phyloP scores from a whole-genome alignment of 1,284 basidiomycete species.

The Tranzscheliella williamsii region DNA sequence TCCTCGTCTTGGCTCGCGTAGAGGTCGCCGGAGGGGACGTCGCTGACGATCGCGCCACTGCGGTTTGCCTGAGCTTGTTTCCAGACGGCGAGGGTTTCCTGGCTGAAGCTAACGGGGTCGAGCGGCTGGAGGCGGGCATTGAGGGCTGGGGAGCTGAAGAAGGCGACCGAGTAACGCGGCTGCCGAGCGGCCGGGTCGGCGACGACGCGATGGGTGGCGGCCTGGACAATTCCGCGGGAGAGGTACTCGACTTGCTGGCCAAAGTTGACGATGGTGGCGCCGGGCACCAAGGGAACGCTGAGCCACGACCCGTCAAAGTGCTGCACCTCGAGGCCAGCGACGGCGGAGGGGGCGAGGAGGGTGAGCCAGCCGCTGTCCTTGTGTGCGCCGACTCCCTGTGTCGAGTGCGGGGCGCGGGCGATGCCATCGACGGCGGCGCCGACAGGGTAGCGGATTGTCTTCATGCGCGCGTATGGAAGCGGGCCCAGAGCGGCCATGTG shows the following conservation, averaged over 20 bases:
- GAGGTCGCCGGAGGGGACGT: slow-evolving; percentile 43
- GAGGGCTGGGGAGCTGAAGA: slow-evolving; percentile 44
- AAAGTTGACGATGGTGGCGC: slow-evolving; percentile 47
- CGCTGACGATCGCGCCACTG: slow-evolving; percentile 13
- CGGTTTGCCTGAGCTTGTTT: slow-evolving; percentile 13
- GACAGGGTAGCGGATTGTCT: slow-evolving; percentile 48
- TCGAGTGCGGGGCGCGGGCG: slow-evolving; percentile 13
- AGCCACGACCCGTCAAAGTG: slow-evolving; percentile 44
- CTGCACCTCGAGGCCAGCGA: slow-evolving; percentile 46
- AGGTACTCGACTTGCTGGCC: slow-evolving; percentile 54
- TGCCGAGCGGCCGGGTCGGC: slow-evolving; percentile 5
- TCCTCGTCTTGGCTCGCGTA: slow-evolving; percentile 24
- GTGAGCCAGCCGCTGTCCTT: slow-evolving; percentile 54
- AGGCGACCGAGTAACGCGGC: slow-evolving; percentile 35
- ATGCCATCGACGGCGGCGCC: slow-evolving; percentile 37
- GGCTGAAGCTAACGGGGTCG: slow-evolving; percentile 11
- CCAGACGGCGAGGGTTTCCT: slow-evolving; percentile 23
- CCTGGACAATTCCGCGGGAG: slow-evolving; percentile 39
- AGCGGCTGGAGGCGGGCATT: slow-evolving; percentile 27
- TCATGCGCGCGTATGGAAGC: slow-evolving; percentile 43
- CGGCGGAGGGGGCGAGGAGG: slow-evolving; percentile 37
- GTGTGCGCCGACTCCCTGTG: slow-evolving; percentile 52
- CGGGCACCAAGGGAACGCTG: slow-evolving; percentile 29
- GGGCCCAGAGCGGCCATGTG: slow-evolving; percentile 6
- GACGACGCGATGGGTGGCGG: slow-evolving; percentile 50